phyloP scores from a whole-genome alignment of 345 rosid genomes.

The Litchi chinensis region DNA sequence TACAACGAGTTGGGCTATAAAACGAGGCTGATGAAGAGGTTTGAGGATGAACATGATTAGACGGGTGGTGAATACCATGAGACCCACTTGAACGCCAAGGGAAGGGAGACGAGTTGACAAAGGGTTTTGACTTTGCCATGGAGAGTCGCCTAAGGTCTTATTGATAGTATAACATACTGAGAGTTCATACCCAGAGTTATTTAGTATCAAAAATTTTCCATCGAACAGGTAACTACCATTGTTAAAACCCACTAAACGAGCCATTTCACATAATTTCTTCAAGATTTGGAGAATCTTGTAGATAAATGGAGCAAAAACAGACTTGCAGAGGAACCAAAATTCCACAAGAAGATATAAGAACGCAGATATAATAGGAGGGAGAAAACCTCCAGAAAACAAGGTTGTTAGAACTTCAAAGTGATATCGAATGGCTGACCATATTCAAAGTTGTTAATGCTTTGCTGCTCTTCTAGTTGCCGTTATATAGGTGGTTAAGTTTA shows the following conservation, averaged over 20 bases:
- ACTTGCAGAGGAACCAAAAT: neutral
- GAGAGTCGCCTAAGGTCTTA: neutral
- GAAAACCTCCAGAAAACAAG: neutral
- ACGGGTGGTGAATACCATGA: slow-evolving; percentile 15
- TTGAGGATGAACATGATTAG: slow-evolving; percentile 29
- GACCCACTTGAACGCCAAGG: slow-evolving; percentile 25
- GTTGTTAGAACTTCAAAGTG: neutral
- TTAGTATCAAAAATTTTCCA: neutral
- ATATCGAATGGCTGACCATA: no score
- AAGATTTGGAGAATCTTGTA: neutral
- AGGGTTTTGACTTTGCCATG: slow-evolving; percentile 27
- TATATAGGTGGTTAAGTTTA: no score
- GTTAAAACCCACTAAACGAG: no score
- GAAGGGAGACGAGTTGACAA: slow-evolving; percentile 25
- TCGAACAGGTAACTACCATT: neutral
- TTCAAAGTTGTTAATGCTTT: no score
- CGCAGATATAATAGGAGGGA: neutral
- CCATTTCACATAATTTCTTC: neutral
- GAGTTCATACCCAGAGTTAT: neutral
- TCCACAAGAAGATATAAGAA: no score
- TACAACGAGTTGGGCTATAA: slow-evolving; percentile 37
- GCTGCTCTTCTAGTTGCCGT: neutral
- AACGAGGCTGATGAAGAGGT: slow-evolving; percentile 34
- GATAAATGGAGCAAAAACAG: neutral
- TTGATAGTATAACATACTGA: slow-evolving; percentile 10